Conservation (phyloP, 2,329 filamentous ascomycete genomes). For the Tetracladium maxilliforme region DNA sequence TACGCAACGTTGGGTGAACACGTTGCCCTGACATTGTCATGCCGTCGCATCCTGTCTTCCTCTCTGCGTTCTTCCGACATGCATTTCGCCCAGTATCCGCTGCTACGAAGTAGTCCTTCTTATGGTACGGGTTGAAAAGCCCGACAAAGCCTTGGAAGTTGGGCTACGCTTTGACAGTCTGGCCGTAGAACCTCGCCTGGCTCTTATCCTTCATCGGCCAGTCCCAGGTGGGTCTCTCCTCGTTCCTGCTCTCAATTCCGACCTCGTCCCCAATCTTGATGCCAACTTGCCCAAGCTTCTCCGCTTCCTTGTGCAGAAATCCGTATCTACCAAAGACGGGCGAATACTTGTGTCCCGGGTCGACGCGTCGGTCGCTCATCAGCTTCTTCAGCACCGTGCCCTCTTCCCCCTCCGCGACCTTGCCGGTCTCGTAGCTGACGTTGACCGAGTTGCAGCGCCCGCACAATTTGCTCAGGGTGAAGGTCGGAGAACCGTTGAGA, state of each 20-base stretch:
- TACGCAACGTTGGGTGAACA: no score
- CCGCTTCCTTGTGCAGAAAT: constrained; percentile 29
- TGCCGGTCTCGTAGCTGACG: constrained; percentile 55
- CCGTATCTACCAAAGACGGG: constrained; percentile 64
- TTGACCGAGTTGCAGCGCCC: constrained; percentile 55
- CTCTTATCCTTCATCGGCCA: no score
- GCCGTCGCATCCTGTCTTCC: no score
- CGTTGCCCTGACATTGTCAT: no score
- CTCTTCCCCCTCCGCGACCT: constrained; percentile 34
- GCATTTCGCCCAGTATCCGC: no score
- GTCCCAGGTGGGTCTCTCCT: constrained; percentile 26
- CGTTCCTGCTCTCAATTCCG: constrained; percentile 22
- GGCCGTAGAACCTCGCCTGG: no score
- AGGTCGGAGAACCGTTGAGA: constrained; percentile 11
- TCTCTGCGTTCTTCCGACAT: no score
- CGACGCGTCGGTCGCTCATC: constrained; percentile 55
- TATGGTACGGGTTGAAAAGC: no score
- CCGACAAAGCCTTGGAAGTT: no score
- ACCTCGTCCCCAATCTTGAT: constrained; percentile 32
- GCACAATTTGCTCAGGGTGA: constrained; percentile 56
- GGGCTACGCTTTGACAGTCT: no score
- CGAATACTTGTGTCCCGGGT: constrained; percentile 49
- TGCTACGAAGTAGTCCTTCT: no score
- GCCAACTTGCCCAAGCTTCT: constrained; percentile 12
- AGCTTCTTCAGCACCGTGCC: constrained; percentile 55